These are phyloP conservation scores for Carex littledalei DNA, from an alignment of 176 grass and related monocot genomes.

Conservation along the genomic window DNA sequence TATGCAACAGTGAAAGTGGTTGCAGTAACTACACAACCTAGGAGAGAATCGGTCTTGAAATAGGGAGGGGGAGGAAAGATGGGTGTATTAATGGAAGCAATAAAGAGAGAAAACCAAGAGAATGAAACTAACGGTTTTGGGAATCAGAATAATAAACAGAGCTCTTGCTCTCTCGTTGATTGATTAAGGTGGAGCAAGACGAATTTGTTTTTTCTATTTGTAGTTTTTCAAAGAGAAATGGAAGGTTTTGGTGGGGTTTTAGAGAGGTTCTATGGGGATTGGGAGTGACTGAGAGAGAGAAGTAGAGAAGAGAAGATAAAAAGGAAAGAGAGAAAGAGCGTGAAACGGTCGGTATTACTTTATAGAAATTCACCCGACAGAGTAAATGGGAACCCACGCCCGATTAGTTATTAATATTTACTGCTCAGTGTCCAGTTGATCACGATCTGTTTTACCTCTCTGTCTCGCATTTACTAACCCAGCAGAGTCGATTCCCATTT, in stretches of 20 bases:
- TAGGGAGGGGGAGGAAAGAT: neutral
- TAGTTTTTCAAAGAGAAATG: conserved; percentile 15
- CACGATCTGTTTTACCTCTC: conserved; percentile 11
- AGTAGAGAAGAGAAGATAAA: neutral
- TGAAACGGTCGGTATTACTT: conserved; percentile 6
- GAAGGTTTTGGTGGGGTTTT: conserved; percentile 20
- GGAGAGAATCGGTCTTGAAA: neutral
- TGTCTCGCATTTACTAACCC: conserved; percentile 5
- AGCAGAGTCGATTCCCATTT: neutral
- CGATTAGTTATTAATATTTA: conserved; percentile 13
- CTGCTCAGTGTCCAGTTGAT: neutral
- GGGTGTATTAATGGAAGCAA: conserved; percentile 15
- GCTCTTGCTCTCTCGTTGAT: neutral
- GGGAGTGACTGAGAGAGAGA: neutral
- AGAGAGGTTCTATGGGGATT: conserved; percentile 24
- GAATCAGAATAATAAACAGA: conserved; percentile 19
- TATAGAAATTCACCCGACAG: conserved; percentile 19
- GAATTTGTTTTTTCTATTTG: neutral
- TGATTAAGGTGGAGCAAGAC: neutral
- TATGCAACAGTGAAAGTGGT: neutral
- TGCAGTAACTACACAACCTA: conserved; percentile 12
- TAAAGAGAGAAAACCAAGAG: conserved; percentile 18
- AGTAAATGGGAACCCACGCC: conserved; percentile 24
- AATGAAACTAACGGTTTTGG: conserved; percentile 24
- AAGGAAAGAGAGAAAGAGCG: neutral